phyloP scores from a whole-genome alignment of 345 rosid genomes.

The Excoecaria agallocha region DNA sequence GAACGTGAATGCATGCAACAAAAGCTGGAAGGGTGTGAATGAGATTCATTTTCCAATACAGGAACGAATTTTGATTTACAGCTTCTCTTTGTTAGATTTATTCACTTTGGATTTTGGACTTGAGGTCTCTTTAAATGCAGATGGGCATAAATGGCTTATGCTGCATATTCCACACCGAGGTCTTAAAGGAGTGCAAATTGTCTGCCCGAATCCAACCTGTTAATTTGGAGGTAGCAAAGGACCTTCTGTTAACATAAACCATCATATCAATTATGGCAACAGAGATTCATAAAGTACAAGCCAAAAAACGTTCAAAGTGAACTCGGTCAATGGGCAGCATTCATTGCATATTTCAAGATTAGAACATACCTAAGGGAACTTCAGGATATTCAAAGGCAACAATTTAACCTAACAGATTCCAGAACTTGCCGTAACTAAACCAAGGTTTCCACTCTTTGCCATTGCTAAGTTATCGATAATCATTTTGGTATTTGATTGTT shows the following conservation, averaged over 20 bases:
- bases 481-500: no score
- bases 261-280: neutral
- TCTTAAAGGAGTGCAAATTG: slow-evolving; percentile 74
- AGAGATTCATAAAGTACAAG: neutral
- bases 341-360: no score
- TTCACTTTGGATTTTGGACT: slow-evolving; percentile 49
- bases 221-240: neutral
- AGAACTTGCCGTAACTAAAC: neutral
- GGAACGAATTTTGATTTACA: neutral
- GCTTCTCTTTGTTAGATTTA: slow-evolving; percentile 29
- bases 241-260: neutral
- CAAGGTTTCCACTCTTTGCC: neutral
- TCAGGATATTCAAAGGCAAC: neutral
- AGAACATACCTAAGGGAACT: no score
- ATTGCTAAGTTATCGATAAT: no score
- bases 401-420: neutral
- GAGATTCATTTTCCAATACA: neutral
- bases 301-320: neutral
- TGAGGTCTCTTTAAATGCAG: slow-evolving; percentile 76
- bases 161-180: slow-evolving; percentile 70
- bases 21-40: neutral
- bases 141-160: slow-evolving; percentile 65
- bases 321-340: neutral
- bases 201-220: slow-evolving; percentile 95
- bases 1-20: no score